These are phyloP conservation scores for Phragmites australis DNA, from an alignment of 176 grass and related monocot species.

Conservation along the genomic window DNA sequence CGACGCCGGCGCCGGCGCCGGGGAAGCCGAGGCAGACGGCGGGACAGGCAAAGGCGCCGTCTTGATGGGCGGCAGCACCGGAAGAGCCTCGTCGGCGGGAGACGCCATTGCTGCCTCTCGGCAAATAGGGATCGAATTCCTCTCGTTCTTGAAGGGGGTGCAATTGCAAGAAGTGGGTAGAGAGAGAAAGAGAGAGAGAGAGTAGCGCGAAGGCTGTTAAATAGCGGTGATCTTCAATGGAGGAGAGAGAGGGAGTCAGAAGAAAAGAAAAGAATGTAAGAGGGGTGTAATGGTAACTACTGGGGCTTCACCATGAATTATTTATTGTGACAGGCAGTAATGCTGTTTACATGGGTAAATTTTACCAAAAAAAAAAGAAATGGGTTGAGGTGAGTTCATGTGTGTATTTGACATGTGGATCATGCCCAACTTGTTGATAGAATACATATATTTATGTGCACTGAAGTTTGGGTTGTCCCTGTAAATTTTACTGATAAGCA, in stretches of 20 bases:
- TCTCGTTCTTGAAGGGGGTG: constrained; percentile 16
- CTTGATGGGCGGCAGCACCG: constrained; percentile 44
- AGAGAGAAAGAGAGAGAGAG: constrained; percentile 16
- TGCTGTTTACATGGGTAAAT: constrained; percentile 21
- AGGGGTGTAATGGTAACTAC: constrained; percentile 34
- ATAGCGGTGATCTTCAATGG: constrained; percentile 37
- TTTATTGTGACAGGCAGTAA: constrained; percentile 15
- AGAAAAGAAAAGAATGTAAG: background rate
- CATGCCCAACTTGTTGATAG: constrained; percentile 9
- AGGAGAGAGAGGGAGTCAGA: background rate
- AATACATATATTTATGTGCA: constrained; percentile 23
- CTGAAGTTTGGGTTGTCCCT: background rate
- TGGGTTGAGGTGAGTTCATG: background rate
- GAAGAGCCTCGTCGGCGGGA: constrained; percentile 31
- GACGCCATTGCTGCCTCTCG: constrained; percentile 33
- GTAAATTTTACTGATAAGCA: background rate
- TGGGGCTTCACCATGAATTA: constrained; percentile 35
- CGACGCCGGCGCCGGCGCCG: background rate
- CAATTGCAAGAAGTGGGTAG: constrained; percentile 22
- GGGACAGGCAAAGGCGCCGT: constrained; percentile 28
- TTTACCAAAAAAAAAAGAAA: background rate
- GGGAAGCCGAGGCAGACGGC: background rate
- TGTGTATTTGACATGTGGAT: background rate
- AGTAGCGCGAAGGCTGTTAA: constrained; percentile 53
- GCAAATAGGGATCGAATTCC: constrained; percentile 38